Evolutionary conservation across 805 yeast genomes (phyloP), one percentile per base, ranked within the genome.

Genomic region (Spathaspora passalidarum): DNA sequence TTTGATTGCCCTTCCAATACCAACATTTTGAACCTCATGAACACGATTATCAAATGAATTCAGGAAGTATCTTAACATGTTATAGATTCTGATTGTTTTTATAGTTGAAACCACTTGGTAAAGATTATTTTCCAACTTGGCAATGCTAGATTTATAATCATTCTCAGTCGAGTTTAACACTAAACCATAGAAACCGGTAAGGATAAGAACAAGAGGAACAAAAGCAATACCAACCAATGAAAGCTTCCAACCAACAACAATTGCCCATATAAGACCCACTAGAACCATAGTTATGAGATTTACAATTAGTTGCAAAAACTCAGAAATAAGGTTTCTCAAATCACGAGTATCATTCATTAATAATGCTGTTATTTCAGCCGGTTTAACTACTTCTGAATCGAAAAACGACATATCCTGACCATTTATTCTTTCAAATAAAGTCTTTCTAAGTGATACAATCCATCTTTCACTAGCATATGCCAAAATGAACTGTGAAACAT

Each of bases 311-410:
- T 82, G 70, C 23, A 88, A 58, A 51, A 85, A 82, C 37, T 81
- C 81, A 0, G 88, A 73, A 1, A 88, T 74, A 32, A 91, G 63
- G 0, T 72, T 63, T 49, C 96, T 73, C 48, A 88, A 64, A 55
- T 89, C 96, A 54, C 96, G 80, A 0, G 88, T 63, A 59, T 94
- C 97, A 58, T 88, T 89, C 75, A 91, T 69, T 2, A 92, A 52
- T 14, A 91, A 68, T 0, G 95, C 80, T 17, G 84, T 73, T 11
- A 86, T 54, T 51, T 77, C 84, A 29, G 80, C 76, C 2, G 81
- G 70, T 34, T 65, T 69, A 46, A 61, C 66, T 10, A 50, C 55
- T 13, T 66, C 63, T 2, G 56, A 52, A 19, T 65, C 67, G 54
- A 78, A 80, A 82, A 86, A 88, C 2, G 65, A 50, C 56, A 78